Evolutionary conservation across 345 rosid genomes (phyloP), one percentile per base, ranked within the genome.

Genomic region (Dovyalis caffra): DNA sequence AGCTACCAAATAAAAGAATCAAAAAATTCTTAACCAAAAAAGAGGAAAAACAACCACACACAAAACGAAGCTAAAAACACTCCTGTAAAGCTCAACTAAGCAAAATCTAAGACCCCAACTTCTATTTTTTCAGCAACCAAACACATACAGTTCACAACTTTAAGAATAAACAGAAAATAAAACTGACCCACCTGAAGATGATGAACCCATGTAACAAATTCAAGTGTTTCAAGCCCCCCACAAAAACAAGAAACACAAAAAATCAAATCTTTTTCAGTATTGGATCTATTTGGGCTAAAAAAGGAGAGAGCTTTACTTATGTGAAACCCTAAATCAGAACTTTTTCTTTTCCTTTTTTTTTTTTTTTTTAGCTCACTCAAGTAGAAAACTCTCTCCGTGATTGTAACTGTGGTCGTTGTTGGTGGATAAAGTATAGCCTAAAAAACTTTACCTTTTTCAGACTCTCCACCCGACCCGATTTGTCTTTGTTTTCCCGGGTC

Each of bases 111-210:
- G 26, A 56, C 60, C 25, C 28, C 28, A n/a, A n/a, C 28, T 56
- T 56, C 12, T 58, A 56, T 35, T 78, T 70, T 70, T 67, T 76
- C 32, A 47, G 38, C 53, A 64, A 69, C 73, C 66, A 82, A 78
- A 65, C 60, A 29, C 66, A 4, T 56, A 57, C 10, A 56, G 60
- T 56, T 9, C 28, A 56, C 60, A 56, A 56, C 26, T n/a, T 62
- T 49, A n/a, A 25, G 31, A 14, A 32, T 16, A 23, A 25, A 25
- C 9, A 51, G 11, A 73, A 32, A n/a, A 43, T 57, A 64, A 67
- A 65, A 77, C 26, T 56, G 28, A 70, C 38, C 18, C 75, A 89
- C 88, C 92, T 66, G 86, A 87, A 73, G 81, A 87, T 56, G 86
- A 57, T 61, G 87, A 79, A 77, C 80, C 81, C 89, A 84, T 84